Conservation (phyloP, 768 basidiomycete genomes). For the Chalciporus piperatus region DNA sequence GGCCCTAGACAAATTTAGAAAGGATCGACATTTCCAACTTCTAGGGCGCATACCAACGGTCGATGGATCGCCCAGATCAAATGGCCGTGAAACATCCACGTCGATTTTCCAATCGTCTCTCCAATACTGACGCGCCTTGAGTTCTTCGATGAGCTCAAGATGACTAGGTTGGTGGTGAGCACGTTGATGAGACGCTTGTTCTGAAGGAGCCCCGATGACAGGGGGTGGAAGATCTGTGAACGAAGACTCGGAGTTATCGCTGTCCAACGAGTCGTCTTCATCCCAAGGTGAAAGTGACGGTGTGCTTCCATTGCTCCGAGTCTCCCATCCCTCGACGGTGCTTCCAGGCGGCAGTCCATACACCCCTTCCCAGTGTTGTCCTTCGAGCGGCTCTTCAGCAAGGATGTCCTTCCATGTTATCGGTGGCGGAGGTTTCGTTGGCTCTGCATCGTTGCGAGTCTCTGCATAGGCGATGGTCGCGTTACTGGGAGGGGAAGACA, state of each 20-base stretch:
- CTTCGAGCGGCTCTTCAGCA: constrained; percentile 80
- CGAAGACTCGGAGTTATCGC: constrained; percentile 13
- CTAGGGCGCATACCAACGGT: constrained; percentile 52
- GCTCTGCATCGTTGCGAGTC: constrained; percentile 42
- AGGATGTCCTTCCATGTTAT: constrained; percentile 81
- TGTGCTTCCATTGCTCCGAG: constrained; percentile 53
- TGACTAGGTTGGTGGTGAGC: constrained; percentile 21
- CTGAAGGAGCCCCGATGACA: not conserved
- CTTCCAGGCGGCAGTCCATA: constrained; percentile 52
- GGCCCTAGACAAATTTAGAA: constrained; percentile 39
- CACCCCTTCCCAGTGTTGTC: constrained; percentile 82
- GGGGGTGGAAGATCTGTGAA: constrained; percentile 15
- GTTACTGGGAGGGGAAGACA: constrained; percentile 52
- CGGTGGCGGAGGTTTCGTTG: constrained; percentile 26
- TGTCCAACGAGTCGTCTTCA: constrained; percentile 40
- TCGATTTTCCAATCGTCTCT: constrained; percentile 59
- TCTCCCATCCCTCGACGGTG: constrained; percentile 42
- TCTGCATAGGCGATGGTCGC: constrained; percentile 55
- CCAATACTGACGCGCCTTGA: constrained; percentile 74
- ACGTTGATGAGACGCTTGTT: not conserved
- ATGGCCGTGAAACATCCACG: constrained; percentile 39
- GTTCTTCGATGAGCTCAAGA: constrained; percentile 57
- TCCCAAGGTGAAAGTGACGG: constrained; percentile 69
- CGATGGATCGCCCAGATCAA: constrained; percentile 69
- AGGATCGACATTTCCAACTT: not conserved